Evolutionary conservation across 2,329 filamentous ascomycete species (phyloP).

Genomic region (Blastomyces gilchristii): DNA sequence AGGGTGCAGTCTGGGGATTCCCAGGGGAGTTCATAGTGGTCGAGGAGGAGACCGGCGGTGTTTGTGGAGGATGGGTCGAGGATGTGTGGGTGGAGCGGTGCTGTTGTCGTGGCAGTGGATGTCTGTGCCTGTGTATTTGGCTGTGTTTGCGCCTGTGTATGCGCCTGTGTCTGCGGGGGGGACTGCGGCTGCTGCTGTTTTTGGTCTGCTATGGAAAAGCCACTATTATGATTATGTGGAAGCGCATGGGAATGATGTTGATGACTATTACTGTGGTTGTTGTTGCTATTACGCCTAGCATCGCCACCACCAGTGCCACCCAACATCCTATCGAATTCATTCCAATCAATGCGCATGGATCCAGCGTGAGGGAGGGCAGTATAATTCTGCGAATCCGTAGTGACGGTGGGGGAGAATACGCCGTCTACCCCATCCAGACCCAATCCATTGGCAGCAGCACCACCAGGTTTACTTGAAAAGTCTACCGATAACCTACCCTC

Average conservation of each 20-base stretch:
- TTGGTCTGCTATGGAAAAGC: not conserved
- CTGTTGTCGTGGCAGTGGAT: not conserved
- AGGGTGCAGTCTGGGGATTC: not conserved
- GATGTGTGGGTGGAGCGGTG: not conserved
- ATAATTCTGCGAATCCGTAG: not conserved
- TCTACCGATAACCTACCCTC: not conserved
- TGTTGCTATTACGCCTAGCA: slow-evolving; percentile 4
- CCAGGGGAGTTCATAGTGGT: slow-evolving; percentile 6
- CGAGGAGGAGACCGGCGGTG: not conserved
- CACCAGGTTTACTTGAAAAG: not conserved
- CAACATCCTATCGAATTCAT: slow-evolving; percentile 30
- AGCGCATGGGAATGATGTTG: slow-evolving; percentile 4
- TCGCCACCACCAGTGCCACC: slow-evolving; percentile 15
- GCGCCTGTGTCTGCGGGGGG: no score
- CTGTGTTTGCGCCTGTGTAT: not conserved
- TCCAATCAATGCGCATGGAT: slow-evolving; percentile 21
- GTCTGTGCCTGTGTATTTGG: not conserved
- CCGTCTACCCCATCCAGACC: slow-evolving; percentile 2
- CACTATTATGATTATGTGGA: slow-evolving; percentile 10
- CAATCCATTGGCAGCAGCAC: not conserved
- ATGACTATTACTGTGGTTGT: slow-evolving; percentile 12
- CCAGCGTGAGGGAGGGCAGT: not conserved
- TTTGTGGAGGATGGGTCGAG: slow-evolving; percentile 2
- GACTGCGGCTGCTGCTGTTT: not conserved
- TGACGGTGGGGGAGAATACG: not conserved